Base-by-base conservation (phyloP, 2,329 filamentous ascomycete species). In the Epichloe gansuensis region DNA sequence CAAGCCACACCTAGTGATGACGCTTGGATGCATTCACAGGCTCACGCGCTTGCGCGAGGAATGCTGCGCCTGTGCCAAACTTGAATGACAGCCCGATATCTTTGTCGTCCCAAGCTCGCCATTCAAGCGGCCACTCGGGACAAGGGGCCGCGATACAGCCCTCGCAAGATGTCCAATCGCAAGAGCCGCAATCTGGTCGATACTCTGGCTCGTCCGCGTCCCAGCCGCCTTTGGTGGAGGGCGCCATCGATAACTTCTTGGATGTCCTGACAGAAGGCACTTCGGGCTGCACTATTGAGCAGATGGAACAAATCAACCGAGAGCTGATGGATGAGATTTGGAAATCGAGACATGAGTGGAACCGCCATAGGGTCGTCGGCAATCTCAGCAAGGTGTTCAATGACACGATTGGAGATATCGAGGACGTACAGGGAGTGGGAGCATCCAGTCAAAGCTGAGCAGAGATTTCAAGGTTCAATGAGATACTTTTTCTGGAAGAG, bases 301-400 rank as follows among this genome's bases (percentile, higher is more conserved):
- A 98, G 67, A 73, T 98, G 21, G 91, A 97, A 73, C 91, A 97
- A 68, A 84, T 96, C 65, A 91, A 91, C 66, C 85, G 90, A 7
- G 82, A 85, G 59, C 73, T 97, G 57, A 97, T 97, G 91, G 86
- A 91, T 55, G 82, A 84, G 57, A 79, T 97, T 45, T 98, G 93
- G 93, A 77, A 76, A 55, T 79, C 78, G 55, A 79, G 90, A 48
- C 77, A 81, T 47, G 84, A 94, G 62, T 93, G 88, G 81, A 93
- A 98, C 68, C 81, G 93, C 44, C 84, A 82, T 61, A 76, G 77
- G 60, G 90, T 95, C 13, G 75, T 84, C 13, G 72, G 71, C 46
- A 71, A 75, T 39, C 76, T 94, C 39, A 74, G 74, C 43, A 73
- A 77, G 15, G 81, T 86, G 4, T 95, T 95, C 66, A 91, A 94